Conservation (phyloP, 83 land plant genomes). For the Isoetes engelmannii region DNA sequence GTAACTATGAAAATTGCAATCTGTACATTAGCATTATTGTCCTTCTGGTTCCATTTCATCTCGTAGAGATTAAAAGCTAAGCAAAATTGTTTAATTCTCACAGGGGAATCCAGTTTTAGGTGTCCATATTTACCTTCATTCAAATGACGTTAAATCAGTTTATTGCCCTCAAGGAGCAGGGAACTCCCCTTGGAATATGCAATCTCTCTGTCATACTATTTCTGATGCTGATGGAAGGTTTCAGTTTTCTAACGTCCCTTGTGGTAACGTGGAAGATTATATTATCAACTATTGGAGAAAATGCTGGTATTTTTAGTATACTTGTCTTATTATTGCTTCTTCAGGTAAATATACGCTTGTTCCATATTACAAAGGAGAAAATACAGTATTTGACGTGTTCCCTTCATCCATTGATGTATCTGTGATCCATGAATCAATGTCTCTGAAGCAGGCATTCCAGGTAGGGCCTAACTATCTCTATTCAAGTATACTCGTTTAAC, state of each 20-base stretch:
- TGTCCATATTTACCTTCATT: slow-evolving; percentile 72
- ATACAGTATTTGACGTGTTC: slow-evolving; percentile 92
- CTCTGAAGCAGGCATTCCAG: slow-evolving; percentile 72
- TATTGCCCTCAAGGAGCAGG: slow-evolving; percentile 71
- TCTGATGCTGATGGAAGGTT: slow-evolving; percentile 87
- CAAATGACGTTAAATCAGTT: slow-evolving; percentile 64
- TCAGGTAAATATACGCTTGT: slow-evolving; percentile 66
- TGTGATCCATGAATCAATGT: slow-evolving; percentile 59
- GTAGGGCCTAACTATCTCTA: slow-evolving; percentile 24
- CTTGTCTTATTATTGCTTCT: slow-evolving; percentile 3
- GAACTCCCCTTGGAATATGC: slow-evolving; percentile 40
- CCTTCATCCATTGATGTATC: slow-evolving; percentile 58
- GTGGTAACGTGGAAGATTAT: slow-evolving; percentile 42
- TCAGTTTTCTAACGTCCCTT: slow-evolving; percentile 59
- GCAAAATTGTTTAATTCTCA: no score
- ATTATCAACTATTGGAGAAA: not conserved
- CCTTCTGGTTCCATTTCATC: no score
- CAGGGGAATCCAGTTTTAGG: slow-evolving; percentile 96
- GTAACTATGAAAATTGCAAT: no score
- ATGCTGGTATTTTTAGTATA: not conserved
- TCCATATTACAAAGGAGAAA: slow-evolving; percentile 91
- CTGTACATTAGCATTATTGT: no score
- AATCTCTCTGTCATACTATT: slow-evolving; percentile 74
- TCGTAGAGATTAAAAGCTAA: no score
- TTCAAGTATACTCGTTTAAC: not conserved